Evolutionary conservation across 495 filamentous ascomycete genomes (phyloP).

Genomic region (Talaromyces trachyspermus): DNA sequence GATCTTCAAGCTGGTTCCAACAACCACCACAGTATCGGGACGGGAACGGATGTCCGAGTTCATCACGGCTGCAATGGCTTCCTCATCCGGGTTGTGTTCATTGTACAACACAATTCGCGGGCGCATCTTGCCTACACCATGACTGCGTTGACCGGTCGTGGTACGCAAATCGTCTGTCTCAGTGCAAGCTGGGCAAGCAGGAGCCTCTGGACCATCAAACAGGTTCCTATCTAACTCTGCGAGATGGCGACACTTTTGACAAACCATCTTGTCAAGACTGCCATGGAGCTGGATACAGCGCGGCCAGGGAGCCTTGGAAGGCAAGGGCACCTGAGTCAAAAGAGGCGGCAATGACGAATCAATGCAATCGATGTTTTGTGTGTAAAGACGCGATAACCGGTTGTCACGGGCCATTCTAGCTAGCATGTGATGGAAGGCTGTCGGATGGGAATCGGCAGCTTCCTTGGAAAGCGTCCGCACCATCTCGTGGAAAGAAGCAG

Average conservation of each 20-base stretch:
- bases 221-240: constrained; percentile 66
- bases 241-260: constrained; percentile 79
- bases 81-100: constrained; percentile 91
- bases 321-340: constrained; percentile 65
- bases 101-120: constrained; percentile 96
- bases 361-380: constrained; percentile 92
- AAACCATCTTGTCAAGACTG: constrained; percentile 91
- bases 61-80: constrained; percentile 88
- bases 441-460: constrained; percentile 69
- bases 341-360: constrained; percentile 80
- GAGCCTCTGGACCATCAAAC: constrained; percentile 78
- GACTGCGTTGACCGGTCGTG: constrained; percentile 81
- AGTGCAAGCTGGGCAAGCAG: constrained; percentile 70
- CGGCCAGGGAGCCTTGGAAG: constrained; percentile 82
- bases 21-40: constrained; percentile 88
- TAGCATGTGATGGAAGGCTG: constrained; percentile 87
- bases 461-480: constrained; percentile 76
- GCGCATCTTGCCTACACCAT: constrained; percentile 83
- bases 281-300: constrained; percentile 90
- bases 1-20: constrained; percentile 91
- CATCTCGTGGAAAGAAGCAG: constrained; percentile 89
- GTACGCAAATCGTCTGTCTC: constrained; percentile 69
- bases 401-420: constrained; percentile 84
- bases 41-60: constrained; percentile 73
- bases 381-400: constrained; percentile 86